Evolutionary conservation across 2,329 filamentous ascomycete species (phyloP).

Genomic region (Aspergillus viridinutans): DNA sequence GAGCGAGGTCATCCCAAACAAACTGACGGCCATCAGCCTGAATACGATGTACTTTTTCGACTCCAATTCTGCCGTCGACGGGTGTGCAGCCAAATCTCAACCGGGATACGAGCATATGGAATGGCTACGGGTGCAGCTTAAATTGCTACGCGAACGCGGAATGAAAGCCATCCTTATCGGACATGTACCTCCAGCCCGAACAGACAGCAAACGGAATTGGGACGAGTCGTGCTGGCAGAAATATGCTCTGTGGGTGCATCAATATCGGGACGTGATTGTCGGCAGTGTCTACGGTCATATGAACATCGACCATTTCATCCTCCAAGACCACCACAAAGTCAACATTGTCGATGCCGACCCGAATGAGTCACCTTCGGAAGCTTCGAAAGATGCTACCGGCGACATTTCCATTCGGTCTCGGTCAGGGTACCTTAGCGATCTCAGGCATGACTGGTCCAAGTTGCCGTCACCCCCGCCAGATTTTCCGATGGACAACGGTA

Average conservation of each 20-base stretch:
- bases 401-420: slow-evolving; percentile 63
- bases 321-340: slow-evolving; percentile 79
- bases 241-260: slow-evolving; percentile 83
- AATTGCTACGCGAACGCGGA: slow-evolving; percentile 72
- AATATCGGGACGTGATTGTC: slow-evolving; percentile 86
- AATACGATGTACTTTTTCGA: slow-evolving; percentile 97
- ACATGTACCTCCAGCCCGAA: slow-evolving; percentile 87
- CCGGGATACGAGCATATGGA: slow-evolving; percentile 94
- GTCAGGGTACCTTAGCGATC: slow-evolving; percentile 72
- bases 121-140: slow-evolving; percentile 86
- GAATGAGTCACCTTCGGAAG: slow-evolving; percentile 14
- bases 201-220: slow-evolving; percentile 80
- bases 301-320: slow-evolving; percentile 96
- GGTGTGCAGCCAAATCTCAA: slow-evolving; percentile 72
- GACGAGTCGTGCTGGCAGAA: slow-evolving; percentile 98
- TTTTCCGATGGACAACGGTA: slow-evolving; percentile 13
- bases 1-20: slow-evolving; percentile 81
- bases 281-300: slow-evolving; percentile 85
- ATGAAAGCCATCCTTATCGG: slow-evolving; percentile 95
- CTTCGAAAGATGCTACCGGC: slow-evolving; percentile 26
- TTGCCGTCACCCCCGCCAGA: slow-evolving; percentile 55
- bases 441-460: slow-evolving; percentile 72
- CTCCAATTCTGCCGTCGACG: slow-evolving; percentile 88
- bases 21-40: slow-evolving; percentile 84
- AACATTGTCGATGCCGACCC: slow-evolving; percentile 49